Evolutionary conservation across 345 rosid species (phyloP), one percentile per base, ranked within the genome.

Genomic region (Mangifera indica): DNA sequence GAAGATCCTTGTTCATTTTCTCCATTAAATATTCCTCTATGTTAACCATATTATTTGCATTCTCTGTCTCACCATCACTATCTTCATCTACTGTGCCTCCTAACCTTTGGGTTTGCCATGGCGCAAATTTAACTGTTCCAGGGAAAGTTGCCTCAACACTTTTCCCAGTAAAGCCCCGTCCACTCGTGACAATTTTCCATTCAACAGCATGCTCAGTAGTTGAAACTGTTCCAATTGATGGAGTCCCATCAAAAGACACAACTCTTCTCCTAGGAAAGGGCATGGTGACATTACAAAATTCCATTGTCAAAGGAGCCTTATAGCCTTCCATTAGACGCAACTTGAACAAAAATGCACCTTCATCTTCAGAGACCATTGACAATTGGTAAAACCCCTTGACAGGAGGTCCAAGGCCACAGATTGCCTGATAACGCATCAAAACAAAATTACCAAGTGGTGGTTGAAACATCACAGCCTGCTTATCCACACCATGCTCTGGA

Each of bases 361-460:
- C 93, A 69, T 92, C 93, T 79, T 95, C 99, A 55, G 91, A 92
- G 58, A 95, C 93, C 99, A 95, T 92, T 22, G 99, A 95, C 66
- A 95, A 81, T 75, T 95, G 99, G 80, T 95, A 95, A 71, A 95
- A 95, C 55, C 91, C 98, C 76, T 88, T 88, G 67, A 95, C 71
- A n/a, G 96, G 98, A 69, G 98, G 96, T 77, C 95, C 87, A 71
- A 89, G 81, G 46, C 83, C 72, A 72, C 93, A 92, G 63, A 69
- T 72, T 51, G 96, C 98, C 75, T 88, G 96, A 84, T 95, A 95
- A 37, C 75, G 90, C 84, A 87, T 85, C 81, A 95, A 87, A 77
- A 90, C 87, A 79, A 92, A 92, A 82, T 87, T 92, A 55, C 97
- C 98, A 71, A 88, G 64, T 9, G 89, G 97, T 21, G 98, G 93